Evolutionary conservation across 495 filamentous ascomycete genomes (phyloP), one percentile per base, ranked within the genome.

Genomic region (Hypoxylon crocopeplum): DNA sequence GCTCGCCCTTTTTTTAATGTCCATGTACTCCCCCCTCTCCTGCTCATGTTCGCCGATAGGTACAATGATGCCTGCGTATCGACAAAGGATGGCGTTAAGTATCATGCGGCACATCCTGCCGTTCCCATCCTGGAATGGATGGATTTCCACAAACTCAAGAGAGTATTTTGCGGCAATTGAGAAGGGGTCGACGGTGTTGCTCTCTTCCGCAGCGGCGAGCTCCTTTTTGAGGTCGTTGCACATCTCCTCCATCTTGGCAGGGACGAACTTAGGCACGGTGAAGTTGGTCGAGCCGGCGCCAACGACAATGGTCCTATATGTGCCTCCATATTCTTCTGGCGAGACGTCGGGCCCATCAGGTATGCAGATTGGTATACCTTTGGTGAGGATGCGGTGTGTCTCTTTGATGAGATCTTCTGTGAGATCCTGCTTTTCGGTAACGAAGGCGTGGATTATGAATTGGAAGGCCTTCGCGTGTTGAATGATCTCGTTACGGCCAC

Each of bases 41-140:
- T 67, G 65, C 21, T 39, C 44, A 15, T 68, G 11, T 19, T 67
- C 49, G 0, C 73, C 75, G 34, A 78, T 64, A 7, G 40, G 44
- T 1, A 72, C 64, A 3, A 72, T n/a, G 33, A 67, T 53, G 7
- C 61, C 56, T 0, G 66, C 67, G 38, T 67, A 69, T 22, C 69
- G 69, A 6, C 69, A 24, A 0, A 74, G 56, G 7, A 75, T 47
- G 0, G 57, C 56, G 52, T 72, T 78, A 1, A 76, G 40, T 5
- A 77, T 69, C 19, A 77, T 37, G 22, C 73, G 70, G 38, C 68
- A 75, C 30, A 62, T 61, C 22, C 73, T 54, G 2, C 75, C 73
- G 41, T 78, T 78, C 2, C 70, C 73, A 34, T 77, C 73, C 2
- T 61, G 32, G 36, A 76, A 77, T 2, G 73, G 75, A 46, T 75